Evolutionary conservation across 345 rosid genomes (phyloP), one percentile per base, ranked within the genome.

Genomic region (Eucalyptus marginata): DNA sequence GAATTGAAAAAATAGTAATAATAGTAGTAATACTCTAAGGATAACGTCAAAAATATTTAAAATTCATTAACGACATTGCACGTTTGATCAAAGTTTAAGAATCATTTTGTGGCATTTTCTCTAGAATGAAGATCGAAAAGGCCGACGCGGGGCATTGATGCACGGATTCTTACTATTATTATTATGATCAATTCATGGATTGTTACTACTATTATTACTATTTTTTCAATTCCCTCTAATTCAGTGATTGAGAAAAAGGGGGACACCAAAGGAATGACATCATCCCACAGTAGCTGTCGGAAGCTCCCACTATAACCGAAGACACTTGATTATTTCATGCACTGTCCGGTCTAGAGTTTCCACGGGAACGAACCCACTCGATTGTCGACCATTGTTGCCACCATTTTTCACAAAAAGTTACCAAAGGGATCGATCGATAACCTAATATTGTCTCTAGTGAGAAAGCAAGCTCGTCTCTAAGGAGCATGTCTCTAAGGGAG

Each of bases 21-120:
- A 8, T 54, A 54, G 0, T 22, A 22, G 1, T 6, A 20, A 18
- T 36, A 33, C 1, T 71, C 22, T 3, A 71, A 5, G 3, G 24
- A 76, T 3, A 25, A 6, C 1, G 1, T 22, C 27, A 24, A 36
- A 76, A 36, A 36, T 6, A 36, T 36, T 6, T 18, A 76, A 76
- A 33, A 0, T 9, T 68, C 12, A 68, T 16, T 5, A 10, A 33
- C 2, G 4, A 9, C 22, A 33, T 4, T 10, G 1, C 2, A 17
- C 1, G 2, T 33, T 9, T 20, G 13, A 33, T 4, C 6, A 33
- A 10, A 33, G 10, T 71, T 33, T 16, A 33, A 33, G 44, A 12
- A 17, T 2, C 2, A 4, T 7, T 13, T 62, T 1, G 3, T 71
- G 24, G 10, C 33, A 31, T 33, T 33, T 16, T 33, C 12, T 20